Percentiles rank a stretch among this genome's conserved stretches.
These are phyloP conservation scores for Alternaria infectoria DNA, from an alignment of 2,329 filamentous ascomycete species.

Conservation along the genomic window DNA sequence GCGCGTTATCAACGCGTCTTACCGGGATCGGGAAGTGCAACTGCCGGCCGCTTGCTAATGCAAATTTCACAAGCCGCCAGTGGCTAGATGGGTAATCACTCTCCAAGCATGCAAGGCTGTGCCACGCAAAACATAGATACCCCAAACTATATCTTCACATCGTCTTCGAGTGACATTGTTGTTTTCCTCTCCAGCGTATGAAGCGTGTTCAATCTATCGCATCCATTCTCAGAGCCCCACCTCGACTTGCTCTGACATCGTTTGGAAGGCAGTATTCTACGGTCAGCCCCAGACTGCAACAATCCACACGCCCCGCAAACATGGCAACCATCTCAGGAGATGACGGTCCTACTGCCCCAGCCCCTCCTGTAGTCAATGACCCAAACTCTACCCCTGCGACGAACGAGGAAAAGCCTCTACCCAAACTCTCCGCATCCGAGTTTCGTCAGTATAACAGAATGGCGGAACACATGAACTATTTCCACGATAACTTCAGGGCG, in stretches of 20 bases:
- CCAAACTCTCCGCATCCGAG: conserved; percentile 69
- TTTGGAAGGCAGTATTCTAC: not conserved
- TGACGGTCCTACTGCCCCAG: conserved; percentile 3
- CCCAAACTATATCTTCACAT: not conserved
- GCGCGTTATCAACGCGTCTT: conserved; percentile 9
- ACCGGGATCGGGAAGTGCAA: conserved; percentile 13
- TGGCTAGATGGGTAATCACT: conserved; percentile 25
- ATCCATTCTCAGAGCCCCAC: conserved; percentile 1
- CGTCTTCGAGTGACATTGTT: not conserved
- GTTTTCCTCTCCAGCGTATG: conserved; percentile 6
- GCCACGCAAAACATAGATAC: conserved; percentile 13
- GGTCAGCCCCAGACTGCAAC: not conserved
- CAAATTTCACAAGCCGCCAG: conserved; percentile 20
- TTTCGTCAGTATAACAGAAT: conserved; percentile 75
- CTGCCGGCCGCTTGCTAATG: conserved; percentile 25
- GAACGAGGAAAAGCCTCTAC: conserved; percentile 52
- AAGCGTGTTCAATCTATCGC: conserved; percentile 5
- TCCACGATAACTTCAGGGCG: conserved; percentile 49
- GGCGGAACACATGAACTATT: conserved; percentile 76
- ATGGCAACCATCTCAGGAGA: conserved; percentile 9
- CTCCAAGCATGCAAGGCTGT: conserved; percentile 2
- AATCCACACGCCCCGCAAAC: not conserved
- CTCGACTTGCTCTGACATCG: not conserved
- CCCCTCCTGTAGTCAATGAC: conserved; percentile 3
- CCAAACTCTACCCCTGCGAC: not conserved